Percentiles rank a stretch among this genome's conserved stretches.
phyloP scores from a whole-genome alignment of 495 filamentous ascomycete genomes.

The Ramalina intermedia region DNA sequence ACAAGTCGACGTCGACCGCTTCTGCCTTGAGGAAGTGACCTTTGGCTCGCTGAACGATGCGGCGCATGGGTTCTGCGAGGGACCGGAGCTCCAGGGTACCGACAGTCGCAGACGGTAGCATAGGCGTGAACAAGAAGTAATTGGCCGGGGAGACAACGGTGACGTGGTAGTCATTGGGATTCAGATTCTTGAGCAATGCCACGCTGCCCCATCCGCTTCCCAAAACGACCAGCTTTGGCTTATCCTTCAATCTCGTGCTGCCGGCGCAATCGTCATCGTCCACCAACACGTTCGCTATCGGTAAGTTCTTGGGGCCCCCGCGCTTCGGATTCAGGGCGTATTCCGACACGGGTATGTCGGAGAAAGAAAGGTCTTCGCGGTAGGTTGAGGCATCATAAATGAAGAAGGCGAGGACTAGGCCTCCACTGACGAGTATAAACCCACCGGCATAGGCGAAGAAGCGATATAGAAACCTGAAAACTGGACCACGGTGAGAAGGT shows the following conservation, averaged over 20 bases:
- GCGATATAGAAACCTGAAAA: constrained; percentile 31
- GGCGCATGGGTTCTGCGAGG: constrained; percentile 81
- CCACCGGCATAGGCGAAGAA: constrained; percentile 43
- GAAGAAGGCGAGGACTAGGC: constrained; percentile 67
- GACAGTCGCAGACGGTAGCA: constrained; percentile 92
- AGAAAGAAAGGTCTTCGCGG: constrained; percentile 43
- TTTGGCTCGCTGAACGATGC: constrained; percentile 58
- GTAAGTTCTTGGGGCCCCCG: constrained; percentile 92
- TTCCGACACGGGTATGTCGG: constrained; percentile 70
- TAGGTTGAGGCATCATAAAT: constrained; percentile 91
- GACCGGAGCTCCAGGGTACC: constrained; percentile 85
- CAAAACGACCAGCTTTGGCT: constrained; percentile 81
- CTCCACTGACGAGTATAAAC: constrained; percentile 38
- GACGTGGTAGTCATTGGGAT: constrained; percentile 83
- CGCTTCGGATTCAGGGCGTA: constrained; percentile 64
- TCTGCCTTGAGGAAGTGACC: constrained; percentile 83
- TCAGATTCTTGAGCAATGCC: constrained; percentile 76
- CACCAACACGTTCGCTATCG: constrained; percentile 72
- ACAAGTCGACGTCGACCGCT: constrained; percentile 83
- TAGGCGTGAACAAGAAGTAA: constrained; percentile 95
- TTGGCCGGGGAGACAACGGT: constrained; percentile 89
- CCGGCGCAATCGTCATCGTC: constrained; percentile 71
- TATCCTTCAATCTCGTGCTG: constrained; percentile 56
- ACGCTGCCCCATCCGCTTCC: constrained; percentile 95
- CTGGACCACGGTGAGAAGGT: constrained; percentile 10